Base-by-base conservation (phyloP, 495 filamentous ascomycete species). In the Lasiosphaeria miniovina region DNA sequence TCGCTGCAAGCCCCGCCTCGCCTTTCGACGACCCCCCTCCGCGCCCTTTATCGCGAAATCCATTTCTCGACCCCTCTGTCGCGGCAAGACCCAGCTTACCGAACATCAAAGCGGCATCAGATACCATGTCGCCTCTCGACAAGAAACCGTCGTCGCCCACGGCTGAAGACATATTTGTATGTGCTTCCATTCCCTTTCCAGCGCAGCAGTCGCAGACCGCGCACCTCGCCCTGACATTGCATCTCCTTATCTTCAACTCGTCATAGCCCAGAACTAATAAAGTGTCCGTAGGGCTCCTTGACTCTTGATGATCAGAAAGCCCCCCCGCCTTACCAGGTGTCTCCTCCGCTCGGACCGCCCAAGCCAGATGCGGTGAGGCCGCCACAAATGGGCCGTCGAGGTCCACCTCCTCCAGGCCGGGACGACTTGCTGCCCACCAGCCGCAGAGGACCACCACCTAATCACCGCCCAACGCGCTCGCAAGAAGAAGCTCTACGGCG, bases 111-210 rank as follows among this genome's bases (percentile, higher is more conserved):
- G 69, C 78, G 55, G 64, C 60, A n/a, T 67, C 80, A 67, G 71
- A 84, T 67, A 72, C 65, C 17, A 85, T 88, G 80, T 76, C 87
- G 58, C 81, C 84, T 53, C 69, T 81, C 49, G 74, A 81, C 55
- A 80, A 77, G 55, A 75, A 71, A n/a, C 43, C 43, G 59, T 69
- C 78, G 38, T 78, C 78, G 59, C 78, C 83, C 64, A 86, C 87
- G 66, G 86, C 90, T 36, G 88, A 88, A 57, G 92, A 96, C 48
- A 80, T 97, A 58, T 96, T 98, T 80, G 93, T 98, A 89, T 71
- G 90, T 88, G 15, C 32, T 10, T 36, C 58, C 52, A 32, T 6
- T 38, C 12, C 11, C 50, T 15, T 14, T 14, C 35, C 45, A 54
- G 48, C 54, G 38, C 49, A 15, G 24, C 50, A 24, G 32, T 34